phyloP scores from a whole-genome alignment of 441 rosid genomes.

The Gossypium davidsonii region DNA sequence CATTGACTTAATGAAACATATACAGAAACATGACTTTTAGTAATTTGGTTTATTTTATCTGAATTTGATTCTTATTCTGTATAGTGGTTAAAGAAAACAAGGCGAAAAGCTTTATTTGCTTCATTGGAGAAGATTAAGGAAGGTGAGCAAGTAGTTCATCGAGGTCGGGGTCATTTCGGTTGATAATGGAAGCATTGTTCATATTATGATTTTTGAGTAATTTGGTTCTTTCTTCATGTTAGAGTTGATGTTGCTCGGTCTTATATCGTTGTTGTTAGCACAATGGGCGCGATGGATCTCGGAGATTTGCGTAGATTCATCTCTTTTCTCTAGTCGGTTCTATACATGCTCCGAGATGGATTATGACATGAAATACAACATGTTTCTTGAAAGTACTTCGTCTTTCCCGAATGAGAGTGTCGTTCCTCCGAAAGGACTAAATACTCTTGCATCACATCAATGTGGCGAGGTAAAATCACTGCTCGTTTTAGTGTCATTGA shows the following conservation, averaged over 20 bases:
- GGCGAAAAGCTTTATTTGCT: slow-evolving; percentile 77
- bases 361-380: slow-evolving; percentile 32
- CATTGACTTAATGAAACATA: neutral
- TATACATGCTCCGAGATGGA: slow-evolving; percentile 73
- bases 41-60: neutral
- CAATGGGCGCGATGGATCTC: slow-evolving; percentile 93
- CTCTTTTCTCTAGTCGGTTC: slow-evolving; percentile 80
- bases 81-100: slow-evolving; percentile 85
- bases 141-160: slow-evolving; percentile 38
- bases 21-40: no score
- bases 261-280: slow-evolving; percentile 79
- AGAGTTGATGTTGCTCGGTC: slow-evolving; percentile 98
- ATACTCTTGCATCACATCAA: slow-evolving; percentile 37
- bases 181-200: no score
- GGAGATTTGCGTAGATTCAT: slow-evolving; percentile 78
- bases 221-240: slow-evolving; percentile 13
- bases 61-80: slow-evolving; percentile 12
- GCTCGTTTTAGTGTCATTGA: neutral
- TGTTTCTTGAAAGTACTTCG: slow-evolving; percentile 30
- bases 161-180: neutral
- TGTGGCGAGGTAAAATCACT: slow-evolving; percentile 62
- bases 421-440: slow-evolving; percentile 50
- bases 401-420: slow-evolving; percentile 39
- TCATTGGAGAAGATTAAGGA: slow-evolving; percentile 89
- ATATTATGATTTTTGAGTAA: no score